Percentiles rank a stretch among this genome's conserved stretches.
Conservation (phyloP, 1,139 yeast species). For the Scheffersomyces illinoinensis region DNA sequence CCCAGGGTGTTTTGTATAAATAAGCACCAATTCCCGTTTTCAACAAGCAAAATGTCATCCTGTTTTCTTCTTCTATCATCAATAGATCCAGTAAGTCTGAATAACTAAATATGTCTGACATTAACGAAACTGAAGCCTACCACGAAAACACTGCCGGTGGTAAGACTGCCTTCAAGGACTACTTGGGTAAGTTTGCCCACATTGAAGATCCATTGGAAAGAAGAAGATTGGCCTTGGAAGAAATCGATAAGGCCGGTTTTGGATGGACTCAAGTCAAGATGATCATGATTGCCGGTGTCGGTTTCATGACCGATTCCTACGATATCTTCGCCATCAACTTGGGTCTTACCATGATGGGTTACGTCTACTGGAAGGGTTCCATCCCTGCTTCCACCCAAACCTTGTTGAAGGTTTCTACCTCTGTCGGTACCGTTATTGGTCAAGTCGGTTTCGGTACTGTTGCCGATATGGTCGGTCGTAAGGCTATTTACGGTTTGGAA, state of each 20-base stretch:
- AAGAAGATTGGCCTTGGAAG: constrained; percentile 85
- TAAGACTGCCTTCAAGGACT: constrained; percentile 88
- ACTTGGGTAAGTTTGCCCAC: constrained; percentile 78
- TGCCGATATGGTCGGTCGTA: constrained; percentile 87
- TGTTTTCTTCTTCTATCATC: background rate
- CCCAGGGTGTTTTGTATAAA: background rate
- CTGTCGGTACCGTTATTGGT: constrained; percentile 93
- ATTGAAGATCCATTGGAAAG: constrained; percentile 86
- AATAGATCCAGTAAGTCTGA: background rate
- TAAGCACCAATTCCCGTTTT: background rate
- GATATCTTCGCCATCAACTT: constrained; percentile 88
- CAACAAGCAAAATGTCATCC: background rate
- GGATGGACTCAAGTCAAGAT: constrained; percentile 90
- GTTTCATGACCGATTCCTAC: constrained; percentile 89
- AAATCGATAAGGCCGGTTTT: constrained; percentile 80
- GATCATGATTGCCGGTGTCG: constrained; percentile 90
- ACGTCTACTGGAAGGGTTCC: constrained; percentile 66
- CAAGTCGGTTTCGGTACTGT: constrained; percentile 83
- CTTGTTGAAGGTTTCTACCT: constrained; percentile 80
- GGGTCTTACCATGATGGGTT: constrained; percentile 72
- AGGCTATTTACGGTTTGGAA: constrained; percentile 84
- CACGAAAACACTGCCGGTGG: constrained; percentile 55
- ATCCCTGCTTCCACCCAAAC: constrained; percentile 72
- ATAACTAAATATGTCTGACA: constrained; percentile 22
- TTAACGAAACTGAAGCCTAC: constrained; percentile 18